These are phyloP conservation scores for Craterostigma plantagineum DNA, from an alignment of 257 asterid species.

Conservation along the genomic window DNA sequence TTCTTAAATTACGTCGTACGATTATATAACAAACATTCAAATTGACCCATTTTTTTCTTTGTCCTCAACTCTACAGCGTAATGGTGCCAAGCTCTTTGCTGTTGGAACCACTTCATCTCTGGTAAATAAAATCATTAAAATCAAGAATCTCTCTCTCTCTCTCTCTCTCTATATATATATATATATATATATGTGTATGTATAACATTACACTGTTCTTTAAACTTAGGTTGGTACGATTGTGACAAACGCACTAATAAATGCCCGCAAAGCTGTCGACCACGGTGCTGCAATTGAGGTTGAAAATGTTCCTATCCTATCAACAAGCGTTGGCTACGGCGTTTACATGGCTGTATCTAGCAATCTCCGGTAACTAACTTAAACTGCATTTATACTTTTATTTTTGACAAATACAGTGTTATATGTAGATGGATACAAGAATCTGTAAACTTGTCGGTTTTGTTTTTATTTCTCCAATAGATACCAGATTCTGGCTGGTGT, in stretches of 20 bases:
- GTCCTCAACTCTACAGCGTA: slow-evolving; percentile 41
- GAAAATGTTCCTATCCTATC: slow-evolving; percentile 68
- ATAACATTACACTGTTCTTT: background rate
- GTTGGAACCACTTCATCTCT: slow-evolving; percentile 92
- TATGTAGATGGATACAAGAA: background rate
- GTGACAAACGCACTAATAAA: slow-evolving; percentile 58
- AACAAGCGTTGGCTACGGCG: slow-evolving; percentile 68
- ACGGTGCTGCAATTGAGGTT: slow-evolving; percentile 33
- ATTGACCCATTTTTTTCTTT: slow-evolving; percentile 1
- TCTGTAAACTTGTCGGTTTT: no score
- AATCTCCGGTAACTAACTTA: slow-evolving; percentile 68
- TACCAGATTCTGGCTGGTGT: slow-evolving; percentile 74
- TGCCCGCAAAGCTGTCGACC: slow-evolving; percentile 61
- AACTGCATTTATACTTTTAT: background rate
- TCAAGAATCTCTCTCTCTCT: background rate
- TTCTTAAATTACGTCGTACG: background rate
- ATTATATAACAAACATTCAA: slow-evolving; percentile 6
- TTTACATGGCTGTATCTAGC: slow-evolving; percentile 81
- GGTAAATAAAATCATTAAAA: slow-evolving; percentile 25
- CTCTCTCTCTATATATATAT: background rate
- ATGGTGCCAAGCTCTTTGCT: slow-evolving; percentile 81
- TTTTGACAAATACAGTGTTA: background rate
- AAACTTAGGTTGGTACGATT: slow-evolving; percentile 54
- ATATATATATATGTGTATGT: background rate
- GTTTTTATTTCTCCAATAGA: slow-evolving; percentile 17